Evolutionary conservation across 139 green algal genomes (phyloP), one percentile per base, ranked within the genome.

Genomic region (Edaphochlamys debaryana): DNA sequence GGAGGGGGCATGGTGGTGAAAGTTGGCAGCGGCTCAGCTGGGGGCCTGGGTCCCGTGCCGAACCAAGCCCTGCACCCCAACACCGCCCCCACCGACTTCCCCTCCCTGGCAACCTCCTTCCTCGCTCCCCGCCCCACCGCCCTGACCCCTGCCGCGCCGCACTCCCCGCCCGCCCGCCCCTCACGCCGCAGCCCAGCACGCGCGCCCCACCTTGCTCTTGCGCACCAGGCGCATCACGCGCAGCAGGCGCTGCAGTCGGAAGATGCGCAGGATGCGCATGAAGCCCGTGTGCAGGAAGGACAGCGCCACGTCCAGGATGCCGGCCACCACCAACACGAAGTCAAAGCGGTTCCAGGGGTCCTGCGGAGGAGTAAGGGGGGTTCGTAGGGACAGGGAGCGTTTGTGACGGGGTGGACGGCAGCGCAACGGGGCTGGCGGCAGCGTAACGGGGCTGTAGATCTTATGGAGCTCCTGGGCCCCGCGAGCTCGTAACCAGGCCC

Each of bases 221-320:
- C 93, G 88, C 52, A 91, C 85, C 38, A 95, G 86, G 20, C 93
- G 83, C 15, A 93, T 67, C 38, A 96, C 86, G 13, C 91, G 87
- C 58, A 96, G 82, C 56, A 94, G 80, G 78, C 93, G 91, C 82
- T 95, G 90, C 22, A 93, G 50, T 15, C 90, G 69, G 34, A 94
- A 79, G 13, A 92, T 54, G 13, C 88, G 85, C 56, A 91, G 38
- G 30, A 90, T 69, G 34, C 80, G 80, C 54, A 90, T 22, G 79
- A 89, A 88, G 34, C 60, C 78, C 0, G 56, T 68, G 36, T 82
- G 45, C 71, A 90, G 73, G 37, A 73, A 79, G 11, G 62, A 29
- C 63, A 92, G 79, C n/a, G 75, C 71, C 72, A 89, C 62, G 52
- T 95, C 89, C 0, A 90, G 34, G 0, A 88, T 17, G 7, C 80